Evolutionary conservation across 2,329 filamentous ascomycete genomes (phyloP).

Genomic region (Phyllosticta capitalensis): DNA sequence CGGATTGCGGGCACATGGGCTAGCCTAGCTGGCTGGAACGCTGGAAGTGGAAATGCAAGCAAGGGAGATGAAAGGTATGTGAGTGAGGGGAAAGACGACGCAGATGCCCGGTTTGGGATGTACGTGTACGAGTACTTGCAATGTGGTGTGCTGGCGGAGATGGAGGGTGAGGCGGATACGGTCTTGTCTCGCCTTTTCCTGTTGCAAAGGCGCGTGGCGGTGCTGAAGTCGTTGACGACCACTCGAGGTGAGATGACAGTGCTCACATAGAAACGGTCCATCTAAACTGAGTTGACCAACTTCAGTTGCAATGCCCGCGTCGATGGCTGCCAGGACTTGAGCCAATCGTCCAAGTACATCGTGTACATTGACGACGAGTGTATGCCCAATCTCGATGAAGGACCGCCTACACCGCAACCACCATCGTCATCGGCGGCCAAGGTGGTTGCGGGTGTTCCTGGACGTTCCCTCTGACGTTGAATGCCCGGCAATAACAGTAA

Average conservation of each 20-base stretch:
- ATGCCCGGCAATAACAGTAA: not conserved
- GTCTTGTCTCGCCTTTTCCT: not conserved
- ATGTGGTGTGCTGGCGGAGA: not conserved
- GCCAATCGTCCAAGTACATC: not conserved
- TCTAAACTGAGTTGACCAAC: no score
- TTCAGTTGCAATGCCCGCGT: not conserved
- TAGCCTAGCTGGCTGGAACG: not conserved
- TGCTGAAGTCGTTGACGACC: not conserved
- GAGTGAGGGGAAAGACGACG: not conserved
- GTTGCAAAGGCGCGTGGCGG: not conserved
- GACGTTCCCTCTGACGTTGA: not conserved
- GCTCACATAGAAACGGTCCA: no score
- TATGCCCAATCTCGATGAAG: not conserved
- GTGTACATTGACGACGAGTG: no score
- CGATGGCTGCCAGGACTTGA: not conserved
- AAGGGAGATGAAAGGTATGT: not conserved
- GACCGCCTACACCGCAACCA: not conserved
- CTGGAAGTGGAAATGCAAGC: not conserved
- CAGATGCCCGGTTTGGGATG: no score
- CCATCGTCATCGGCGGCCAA: not conserved
- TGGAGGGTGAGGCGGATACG: not conserved
- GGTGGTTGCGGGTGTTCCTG: not conserved
- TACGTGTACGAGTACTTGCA: no score
- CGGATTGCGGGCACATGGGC: no score
- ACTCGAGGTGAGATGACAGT: not conserved